Percentiles rank a stretch among this genome's conserved stretches.
These are phyloP conservation scores for Talaromyces amestolkiae DNA, from an alignment of 2,329 filamentous ascomycete genomes.

Conservation along the genomic window DNA sequence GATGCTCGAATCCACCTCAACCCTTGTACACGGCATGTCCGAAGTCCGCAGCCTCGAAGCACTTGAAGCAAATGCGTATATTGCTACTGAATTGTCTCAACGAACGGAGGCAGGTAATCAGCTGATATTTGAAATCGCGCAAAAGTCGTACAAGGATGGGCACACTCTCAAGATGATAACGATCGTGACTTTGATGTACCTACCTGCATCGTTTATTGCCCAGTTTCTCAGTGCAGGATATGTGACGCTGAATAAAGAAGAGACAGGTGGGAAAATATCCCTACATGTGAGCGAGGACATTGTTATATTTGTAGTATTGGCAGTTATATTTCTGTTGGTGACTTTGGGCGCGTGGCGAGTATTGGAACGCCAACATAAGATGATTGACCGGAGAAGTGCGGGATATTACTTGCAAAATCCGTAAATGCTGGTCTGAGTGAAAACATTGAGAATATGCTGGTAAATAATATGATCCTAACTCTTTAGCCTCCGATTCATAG, in stretches of 20 bases:
- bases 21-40: background rate
- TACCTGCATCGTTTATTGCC: background rate
- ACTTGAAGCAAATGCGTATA: background rate
- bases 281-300: background rate
- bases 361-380: background rate
- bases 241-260: background rate
- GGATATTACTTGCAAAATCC: background rate
- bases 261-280: background rate
- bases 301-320: background rate
- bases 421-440: background rate
- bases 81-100: background rate
- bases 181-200: background rate
- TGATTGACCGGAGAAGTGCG: background rate
- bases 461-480: background rate
- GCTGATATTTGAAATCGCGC: background rate
- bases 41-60: background rate
- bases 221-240: background rate
- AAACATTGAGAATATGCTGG: background rate
- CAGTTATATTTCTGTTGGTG: background rate
- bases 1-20: background rate
- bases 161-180: background rate
- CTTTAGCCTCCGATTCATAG: background rate
- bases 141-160: background rate
- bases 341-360: background rate
- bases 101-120: background rate